Evolutionary conservation across 768 basidiomycete genomes (phyloP).

Genomic region (Clitopilus passeckerianus): DNA sequence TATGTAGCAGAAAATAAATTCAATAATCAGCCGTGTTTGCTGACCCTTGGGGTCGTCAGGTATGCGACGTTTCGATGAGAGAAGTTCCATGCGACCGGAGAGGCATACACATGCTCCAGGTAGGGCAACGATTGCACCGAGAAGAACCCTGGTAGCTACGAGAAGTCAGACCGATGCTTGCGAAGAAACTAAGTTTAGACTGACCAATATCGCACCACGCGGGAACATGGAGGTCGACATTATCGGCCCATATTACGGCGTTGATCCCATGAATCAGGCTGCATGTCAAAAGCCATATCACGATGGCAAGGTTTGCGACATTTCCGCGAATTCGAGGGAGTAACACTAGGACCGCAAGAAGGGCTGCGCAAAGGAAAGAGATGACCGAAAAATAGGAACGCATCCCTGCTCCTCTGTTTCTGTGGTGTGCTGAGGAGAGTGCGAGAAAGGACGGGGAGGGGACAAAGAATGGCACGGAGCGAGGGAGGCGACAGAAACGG

Average conservation of each 20-base stretch:
- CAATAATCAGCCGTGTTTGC: slow-evolving; percentile 37
- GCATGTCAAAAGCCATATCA: slow-evolving; percentile 43
- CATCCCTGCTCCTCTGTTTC: slow-evolving; percentile 19
- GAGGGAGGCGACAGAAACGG: neutral
- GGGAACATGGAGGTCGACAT: slow-evolving; percentile 34
- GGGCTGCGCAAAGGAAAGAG: slow-evolving; percentile 38
- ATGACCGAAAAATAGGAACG: slow-evolving; percentile 29
- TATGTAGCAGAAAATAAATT: slow-evolving; percentile 43
- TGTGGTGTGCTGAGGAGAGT: neutral
- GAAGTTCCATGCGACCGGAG: slow-evolving; percentile 45
- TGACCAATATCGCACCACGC: slow-evolving; percentile 80
- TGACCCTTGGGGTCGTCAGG: slow-evolving; percentile 25
- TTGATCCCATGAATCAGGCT: slow-evolving; percentile 54
- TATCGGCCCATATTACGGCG: slow-evolving; percentile 57
- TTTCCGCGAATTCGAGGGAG: slow-evolving; percentile 41
- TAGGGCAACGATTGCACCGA: slow-evolving; percentile 50
- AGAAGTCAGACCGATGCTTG: neutral
- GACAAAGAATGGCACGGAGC: neutral
- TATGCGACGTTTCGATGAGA: slow-evolving; percentile 41
- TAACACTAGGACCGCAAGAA: slow-evolving; percentile 35
- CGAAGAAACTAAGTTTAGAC: neutral
- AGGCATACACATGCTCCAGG: slow-evolving; percentile 57
- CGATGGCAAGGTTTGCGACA: slow-evolving; percentile 41
- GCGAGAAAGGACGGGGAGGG: neutral
- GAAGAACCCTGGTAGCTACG: slow-evolving; percentile 50